These are phyloP conservation scores for Vanrija sp. DNA, from an alignment of 1,284 basidiomycete genomes.

Conservation along the genomic window DNA sequence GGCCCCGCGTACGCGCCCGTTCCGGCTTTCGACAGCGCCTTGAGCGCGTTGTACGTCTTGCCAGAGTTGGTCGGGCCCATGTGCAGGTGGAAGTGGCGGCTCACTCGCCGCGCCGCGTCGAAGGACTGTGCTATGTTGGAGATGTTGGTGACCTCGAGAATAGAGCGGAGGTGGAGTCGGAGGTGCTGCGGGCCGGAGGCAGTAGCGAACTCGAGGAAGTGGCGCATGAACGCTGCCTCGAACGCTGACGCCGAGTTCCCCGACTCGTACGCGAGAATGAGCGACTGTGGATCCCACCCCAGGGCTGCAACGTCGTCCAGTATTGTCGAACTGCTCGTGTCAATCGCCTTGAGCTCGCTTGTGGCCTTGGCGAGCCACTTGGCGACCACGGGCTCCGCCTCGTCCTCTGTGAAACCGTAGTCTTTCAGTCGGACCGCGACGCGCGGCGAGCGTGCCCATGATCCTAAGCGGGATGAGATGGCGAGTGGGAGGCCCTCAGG, in stretches of 20 bases:
- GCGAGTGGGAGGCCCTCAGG: slow-evolving; percentile 5
- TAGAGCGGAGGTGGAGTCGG: slow-evolving; percentile 30
- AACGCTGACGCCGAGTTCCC: slow-evolving; percentile 21
- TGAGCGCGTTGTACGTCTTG: slow-evolving; percentile 89
- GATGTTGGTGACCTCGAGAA: slow-evolving; percentile 46
- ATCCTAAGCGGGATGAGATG: slow-evolving; percentile 24
- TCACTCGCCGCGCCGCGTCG: slow-evolving; percentile 52
- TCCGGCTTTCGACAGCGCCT: slow-evolving; percentile 72
- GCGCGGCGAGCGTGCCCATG: slow-evolving; percentile 26
- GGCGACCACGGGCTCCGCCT: slow-evolving; percentile 3
- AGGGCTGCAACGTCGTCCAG: slow-evolving; percentile 8
- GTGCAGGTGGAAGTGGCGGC: slow-evolving; percentile 84
- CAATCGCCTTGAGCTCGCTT: slow-evolving; percentile 1
- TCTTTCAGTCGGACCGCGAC: slow-evolving; percentile 19
- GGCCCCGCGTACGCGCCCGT: slow-evolving; percentile 87
- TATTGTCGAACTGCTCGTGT: slow-evolving; percentile 5
- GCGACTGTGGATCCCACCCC: slow-evolving; percentile 27
- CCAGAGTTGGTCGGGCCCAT: slow-evolving; percentile 97
- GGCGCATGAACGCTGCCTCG: slow-evolving; percentile 31
- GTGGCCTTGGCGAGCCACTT: slow-evolving; percentile 3
- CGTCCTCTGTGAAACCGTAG: slow-evolving; percentile 24
- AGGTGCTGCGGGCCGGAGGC: slow-evolving; percentile 5
- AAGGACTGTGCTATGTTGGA: slow-evolving; percentile 40
- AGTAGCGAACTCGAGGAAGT: slow-evolving; percentile 21
- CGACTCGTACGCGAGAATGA: slow-evolving; percentile 27